Base-by-base conservation (phyloP, 768 basidiomycete species). In the Agaricus subrufescens region DNA sequence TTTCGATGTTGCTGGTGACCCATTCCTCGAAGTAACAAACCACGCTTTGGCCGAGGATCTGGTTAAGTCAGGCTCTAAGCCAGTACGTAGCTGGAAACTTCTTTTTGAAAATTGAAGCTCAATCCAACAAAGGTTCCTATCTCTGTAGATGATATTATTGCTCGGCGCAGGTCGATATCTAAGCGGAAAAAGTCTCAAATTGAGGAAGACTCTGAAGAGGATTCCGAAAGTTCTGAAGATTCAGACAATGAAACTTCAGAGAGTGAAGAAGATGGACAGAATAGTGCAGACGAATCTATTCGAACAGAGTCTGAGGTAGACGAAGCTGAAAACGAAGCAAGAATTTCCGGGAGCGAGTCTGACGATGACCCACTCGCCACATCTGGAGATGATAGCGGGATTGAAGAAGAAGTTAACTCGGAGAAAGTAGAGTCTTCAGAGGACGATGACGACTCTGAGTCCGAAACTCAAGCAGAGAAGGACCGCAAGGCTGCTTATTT, bases 141-240 rank as follows among this genome's bases (percentile, higher is more conserved):
- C 52, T 91, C 87, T 45, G 86, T 98, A 9, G 89, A 96, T 68
- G 92, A 96, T 64, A 95, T 98, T 58, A 95, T 98, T 68, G 85
- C 86, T 50, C 81, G 87, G 55, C 79, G 85, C 63, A 80, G 75
- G 65, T 63, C 85, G 56, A 70, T 71, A 51, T 68, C 73, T 8
- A 90, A 94, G 65, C 82, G 91, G 54, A 91, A 91, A 72, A 71
- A 84, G 50, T 70, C 67, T 11, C 73, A 74, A 29, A 71, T 65
- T 8, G 74, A 75, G 23, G 43, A 44, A 8, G 48, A 50, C 5
- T 31, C 19, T 2, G 48, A 75, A 31, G 43, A 44, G 15, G 48
- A 50, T 11, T 31, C 19, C 1, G 48, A 50, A 25, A 7, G 38
- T 14, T 14, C n/a, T 23, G 54, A 34, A 4, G 25, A 50, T 14